Base-by-base conservation (phyloP, 805 yeast genomes). In the Lachancea meyersii region DNA sequence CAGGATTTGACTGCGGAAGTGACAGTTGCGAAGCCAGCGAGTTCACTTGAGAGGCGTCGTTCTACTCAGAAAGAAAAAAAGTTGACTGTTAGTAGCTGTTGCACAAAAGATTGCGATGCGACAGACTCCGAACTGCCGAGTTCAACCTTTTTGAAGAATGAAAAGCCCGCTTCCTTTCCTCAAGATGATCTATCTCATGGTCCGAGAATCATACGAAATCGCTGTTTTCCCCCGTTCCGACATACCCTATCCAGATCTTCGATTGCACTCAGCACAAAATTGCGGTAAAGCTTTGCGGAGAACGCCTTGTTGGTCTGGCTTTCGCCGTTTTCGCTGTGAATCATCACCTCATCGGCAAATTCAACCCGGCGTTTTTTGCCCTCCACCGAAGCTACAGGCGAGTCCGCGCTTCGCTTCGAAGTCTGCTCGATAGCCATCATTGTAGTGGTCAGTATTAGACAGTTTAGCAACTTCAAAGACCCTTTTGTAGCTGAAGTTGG, bases 231-330 rank as follows among this genome's bases (percentile, higher is more conserved):
- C 13, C 19, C 32, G 32, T 21, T 21, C 5, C n/a, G 17, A 67
- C 74, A 60, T 63, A 71, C 72, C 67, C 72, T 75, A 44, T 82
- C 88, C 54, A 84, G 67, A 41, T 82, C 75, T 38, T 79, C 84
- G 49, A 86, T 64, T 23, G 91, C 93, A 41, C 85, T 72, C 50
- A 73, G 72, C 27, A 84, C 77, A 54, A 74, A 74, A 32, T 73
- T 58, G 28, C 55, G 48, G 50, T 65, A 69, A 61, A 68, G 57
- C 35, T 63, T 63, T 28, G 58, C 46, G 7, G 68, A 63, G 43
- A 68, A 64, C 34, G 31, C 42, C 18, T 31, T 18, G 17, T 39
- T 39, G 19, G 22, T 33, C 8, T 23, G 38, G 18, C 14, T 44
- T 22, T 48, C 49, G 21, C 41, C 41, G 31, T 50, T 47, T 27